Percentiles rank a stretch among this genome's conserved stretches.
Evolutionary conservation across 257 asterid species (phyloP).

Genomic region (Nicotiana tabacum): DNA sequence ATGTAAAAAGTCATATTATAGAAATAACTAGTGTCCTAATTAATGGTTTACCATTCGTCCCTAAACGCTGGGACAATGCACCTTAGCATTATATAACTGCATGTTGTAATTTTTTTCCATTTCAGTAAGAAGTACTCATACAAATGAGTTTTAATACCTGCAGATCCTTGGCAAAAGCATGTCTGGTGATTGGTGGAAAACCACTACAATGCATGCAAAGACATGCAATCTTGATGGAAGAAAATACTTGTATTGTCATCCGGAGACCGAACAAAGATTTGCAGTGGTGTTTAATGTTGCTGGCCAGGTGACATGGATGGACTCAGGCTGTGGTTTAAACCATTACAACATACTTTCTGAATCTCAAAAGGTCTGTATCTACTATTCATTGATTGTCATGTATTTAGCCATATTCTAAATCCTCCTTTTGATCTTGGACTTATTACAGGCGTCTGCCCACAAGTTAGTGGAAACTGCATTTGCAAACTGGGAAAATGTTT

Average conservation of each 20-base stretch:
- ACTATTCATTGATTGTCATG: not conserved
- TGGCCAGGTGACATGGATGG: constrained; percentile 1
- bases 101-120: not conserved
- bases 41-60: not conserved
- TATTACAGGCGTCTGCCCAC: not conserved
- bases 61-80: not conserved
- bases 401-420: not conserved
- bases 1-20: too few species aligned
- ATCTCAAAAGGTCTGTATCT: not conserved
- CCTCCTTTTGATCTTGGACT: not conserved
- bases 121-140: not conserved
- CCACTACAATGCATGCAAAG: constrained; percentile 32
- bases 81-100: not conserved
- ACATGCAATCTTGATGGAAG: constrained; percentile 25
- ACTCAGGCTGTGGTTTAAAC: not conserved
- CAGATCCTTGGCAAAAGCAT: constrained; percentile 26
- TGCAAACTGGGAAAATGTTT: not conserved
- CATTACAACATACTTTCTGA: not conserved
- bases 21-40: not conserved
- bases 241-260: not conserved
- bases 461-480: constrained; percentile 1
- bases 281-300: constrained; percentile 8
- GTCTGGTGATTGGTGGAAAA: constrained; percentile 21
- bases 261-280: not conserved
- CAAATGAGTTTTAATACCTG: not conserved